phyloP scores from a whole-genome alignment of 306 rosid genomes.

The Canavalia ensiformis region DNA sequence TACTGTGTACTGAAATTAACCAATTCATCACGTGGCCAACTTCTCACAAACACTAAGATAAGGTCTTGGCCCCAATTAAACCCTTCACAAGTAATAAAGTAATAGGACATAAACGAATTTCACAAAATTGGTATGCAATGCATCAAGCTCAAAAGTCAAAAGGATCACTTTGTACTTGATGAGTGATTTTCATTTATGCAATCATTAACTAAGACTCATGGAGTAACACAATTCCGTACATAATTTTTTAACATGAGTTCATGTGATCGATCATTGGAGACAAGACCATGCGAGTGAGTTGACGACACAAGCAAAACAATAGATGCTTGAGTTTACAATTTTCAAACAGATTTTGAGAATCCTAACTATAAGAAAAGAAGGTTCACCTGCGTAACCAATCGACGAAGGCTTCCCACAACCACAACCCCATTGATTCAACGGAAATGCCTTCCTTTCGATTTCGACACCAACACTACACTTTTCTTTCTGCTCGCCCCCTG shows the following conservation, averaged over 20 bases:
- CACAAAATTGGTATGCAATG: background rate
- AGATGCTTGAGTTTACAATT: too few species aligned
- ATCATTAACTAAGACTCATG: background rate
- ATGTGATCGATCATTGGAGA: background rate
- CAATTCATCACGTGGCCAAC: background rate
- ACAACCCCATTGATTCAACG: conserved; percentile 32
- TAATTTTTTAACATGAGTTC: background rate
- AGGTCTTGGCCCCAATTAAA: background rate
- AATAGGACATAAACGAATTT: background rate
- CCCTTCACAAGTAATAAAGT: background rate
- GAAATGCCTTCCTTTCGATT: background rate
- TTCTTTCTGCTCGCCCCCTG: background rate
- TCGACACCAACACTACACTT: background rate
- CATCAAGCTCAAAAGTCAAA: background rate
- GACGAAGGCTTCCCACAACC: conserved; percentile 75
- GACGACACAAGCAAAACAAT: too few species aligned
- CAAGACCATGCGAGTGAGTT: too few species aligned
- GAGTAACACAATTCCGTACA: background rate
- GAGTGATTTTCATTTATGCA: background rate
- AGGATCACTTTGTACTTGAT: background rate
- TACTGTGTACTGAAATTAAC: too few species aligned
- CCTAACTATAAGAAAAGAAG: background rate
- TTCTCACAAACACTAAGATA: background rate
- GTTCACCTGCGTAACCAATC: conserved; percentile 71
- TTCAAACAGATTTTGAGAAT: too few species aligned